Percentiles rank a stretch among this genome's conserved stretches.
phyloP scores from a whole-genome alignment of 2,329 filamentous ascomycete genomes.

The Alternaria arborescens region DNA sequence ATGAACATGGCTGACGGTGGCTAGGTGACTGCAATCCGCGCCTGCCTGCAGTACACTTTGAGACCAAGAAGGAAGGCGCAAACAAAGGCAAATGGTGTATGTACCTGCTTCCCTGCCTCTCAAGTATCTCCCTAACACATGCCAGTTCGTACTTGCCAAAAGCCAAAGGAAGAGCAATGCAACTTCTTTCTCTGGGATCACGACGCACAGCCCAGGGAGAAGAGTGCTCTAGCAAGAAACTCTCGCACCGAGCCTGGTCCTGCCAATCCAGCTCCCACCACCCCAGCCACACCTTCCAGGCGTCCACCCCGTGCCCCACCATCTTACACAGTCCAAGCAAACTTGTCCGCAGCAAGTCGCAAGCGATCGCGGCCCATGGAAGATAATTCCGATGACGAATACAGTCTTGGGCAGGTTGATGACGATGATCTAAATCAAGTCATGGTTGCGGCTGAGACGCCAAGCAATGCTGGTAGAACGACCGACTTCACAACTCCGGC shows the following conservation, averaged over 20 bases:
- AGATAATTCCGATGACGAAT: constrained; percentile 46
- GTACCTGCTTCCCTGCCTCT: neutral
- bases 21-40: constrained; percentile 64
- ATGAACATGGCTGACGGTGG: constrained; percentile 17
- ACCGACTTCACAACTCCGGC: constrained; percentile 50
- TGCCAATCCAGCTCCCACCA: neutral
- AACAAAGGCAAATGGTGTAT: constrained; percentile 65
- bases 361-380: constrained; percentile 44
- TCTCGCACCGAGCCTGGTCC: constrained; percentile 55
- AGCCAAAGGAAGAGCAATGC: constrained; percentile 53
- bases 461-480: constrained; percentile 52
- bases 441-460: constrained; percentile 47
- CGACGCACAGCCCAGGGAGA: constrained; percentile 60
- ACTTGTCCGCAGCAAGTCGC: constrained; percentile 18
- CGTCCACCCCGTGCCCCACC: constrained; percentile 29
- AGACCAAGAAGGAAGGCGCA: constrained; percentile 64
- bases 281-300: constrained; percentile 27
- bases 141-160: constrained; percentile 65
- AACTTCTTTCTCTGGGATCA: constrained; percentile 68
- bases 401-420: constrained; percentile 42
- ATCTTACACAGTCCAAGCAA: constrained; percentile 25
- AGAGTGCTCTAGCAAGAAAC: constrained; percentile 57
- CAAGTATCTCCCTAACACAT: constrained; percentile 21
- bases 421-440: constrained; percentile 42
- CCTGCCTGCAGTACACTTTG: constrained; percentile 62